These are phyloP conservation scores for Cladosporium sp. DNA, from an alignment of 2,329 filamentous ascomycete genomes.

Conservation along the genomic window DNA sequence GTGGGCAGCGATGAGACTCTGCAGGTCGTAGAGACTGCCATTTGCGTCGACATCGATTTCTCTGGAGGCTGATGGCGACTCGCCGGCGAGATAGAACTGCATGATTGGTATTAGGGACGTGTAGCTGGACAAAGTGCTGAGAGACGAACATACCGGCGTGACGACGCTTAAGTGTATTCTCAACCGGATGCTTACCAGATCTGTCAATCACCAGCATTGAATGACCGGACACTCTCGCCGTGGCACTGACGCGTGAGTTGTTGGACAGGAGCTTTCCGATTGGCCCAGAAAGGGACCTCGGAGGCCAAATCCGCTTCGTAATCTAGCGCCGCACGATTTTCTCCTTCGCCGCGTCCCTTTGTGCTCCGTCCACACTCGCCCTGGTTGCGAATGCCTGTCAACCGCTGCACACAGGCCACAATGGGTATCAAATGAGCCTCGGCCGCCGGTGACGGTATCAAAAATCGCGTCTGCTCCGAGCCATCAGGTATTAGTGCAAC, in stretches of 20 bases:
- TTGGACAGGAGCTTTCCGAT: neutral
- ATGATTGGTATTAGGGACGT: neutral
- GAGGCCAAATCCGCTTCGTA: neutral
- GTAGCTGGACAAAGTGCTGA: neutral
- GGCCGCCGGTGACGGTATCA: neutral
- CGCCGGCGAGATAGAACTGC: constrained; percentile 29
- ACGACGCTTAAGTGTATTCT: constrained; percentile 3
- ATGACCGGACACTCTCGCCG: constrained; percentile 17
- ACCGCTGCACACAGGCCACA: neutral
- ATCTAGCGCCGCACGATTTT: neutral
- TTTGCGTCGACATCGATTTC: constrained; percentile 25
- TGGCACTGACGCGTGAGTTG: neutral
- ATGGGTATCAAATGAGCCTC: neutral
- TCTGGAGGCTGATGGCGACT: constrained; percentile 21
- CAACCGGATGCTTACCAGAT: neutral
- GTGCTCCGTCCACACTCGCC: constrained; percentile 3
- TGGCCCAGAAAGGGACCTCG: constrained; percentile 3
- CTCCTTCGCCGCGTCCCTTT: neutral
- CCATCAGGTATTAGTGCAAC: constrained; percentile 1
- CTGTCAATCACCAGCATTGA: constrained; percentile 17
- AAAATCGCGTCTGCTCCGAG: neutral
- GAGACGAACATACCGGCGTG: neutral
- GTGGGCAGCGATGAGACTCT: constrained; percentile 25
- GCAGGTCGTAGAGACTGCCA: constrained; percentile 24
- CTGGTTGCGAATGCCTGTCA: neutral